phyloP scores from a whole-genome alignment of 169 alveolate genomes.

The Cryptosporidium sp. region DNA sequence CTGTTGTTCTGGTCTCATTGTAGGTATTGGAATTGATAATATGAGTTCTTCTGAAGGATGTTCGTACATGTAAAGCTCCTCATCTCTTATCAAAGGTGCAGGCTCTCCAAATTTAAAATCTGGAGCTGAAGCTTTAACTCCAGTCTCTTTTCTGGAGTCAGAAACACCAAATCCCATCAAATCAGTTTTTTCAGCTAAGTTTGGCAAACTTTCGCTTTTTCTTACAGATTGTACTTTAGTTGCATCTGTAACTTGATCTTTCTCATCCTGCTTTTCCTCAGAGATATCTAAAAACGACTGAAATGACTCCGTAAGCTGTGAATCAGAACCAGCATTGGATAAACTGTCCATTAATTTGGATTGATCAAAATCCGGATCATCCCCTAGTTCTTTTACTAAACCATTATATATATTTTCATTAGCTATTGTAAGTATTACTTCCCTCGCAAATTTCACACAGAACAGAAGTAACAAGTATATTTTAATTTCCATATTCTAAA shows the following conservation, averaged over 20 bases:
- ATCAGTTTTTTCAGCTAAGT: not conserved
- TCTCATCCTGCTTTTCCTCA: not conserved
- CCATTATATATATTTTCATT: not conserved
- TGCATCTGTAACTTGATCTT: not conserved
- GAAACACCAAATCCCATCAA: not conserved
- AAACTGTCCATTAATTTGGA: not conserved
- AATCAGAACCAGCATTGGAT: not conserved
- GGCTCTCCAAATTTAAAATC: conserved; percentile 58
- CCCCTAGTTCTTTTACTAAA: not conserved
- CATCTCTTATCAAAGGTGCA: conserved; percentile 35
- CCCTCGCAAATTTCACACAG: conserved; percentile 21
- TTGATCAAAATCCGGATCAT: not conserved
- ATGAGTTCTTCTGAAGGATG: conserved; percentile 26
- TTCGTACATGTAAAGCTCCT: conserved; percentile 34
- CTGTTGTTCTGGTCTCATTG: conserved; percentile 58
- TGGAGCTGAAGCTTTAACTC: not conserved
- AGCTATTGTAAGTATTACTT: conserved; percentile 1
- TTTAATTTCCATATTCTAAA: conserved; percentile 22
- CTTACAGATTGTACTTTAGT: not conserved
- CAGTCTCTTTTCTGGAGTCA: not conserved
- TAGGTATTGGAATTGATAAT: conserved; percentile 33
- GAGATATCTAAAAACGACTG: not conserved
- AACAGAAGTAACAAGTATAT: conserved; percentile 33
- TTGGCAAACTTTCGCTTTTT: not conserved
- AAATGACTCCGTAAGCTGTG: not conserved